A percentile compares a stretch with the other conserved stretches of the same genome.
Evolutionary conservation across 352 stramenopile genomes (phyloP).

Genomic region (Phytopythium montanum): DNA sequence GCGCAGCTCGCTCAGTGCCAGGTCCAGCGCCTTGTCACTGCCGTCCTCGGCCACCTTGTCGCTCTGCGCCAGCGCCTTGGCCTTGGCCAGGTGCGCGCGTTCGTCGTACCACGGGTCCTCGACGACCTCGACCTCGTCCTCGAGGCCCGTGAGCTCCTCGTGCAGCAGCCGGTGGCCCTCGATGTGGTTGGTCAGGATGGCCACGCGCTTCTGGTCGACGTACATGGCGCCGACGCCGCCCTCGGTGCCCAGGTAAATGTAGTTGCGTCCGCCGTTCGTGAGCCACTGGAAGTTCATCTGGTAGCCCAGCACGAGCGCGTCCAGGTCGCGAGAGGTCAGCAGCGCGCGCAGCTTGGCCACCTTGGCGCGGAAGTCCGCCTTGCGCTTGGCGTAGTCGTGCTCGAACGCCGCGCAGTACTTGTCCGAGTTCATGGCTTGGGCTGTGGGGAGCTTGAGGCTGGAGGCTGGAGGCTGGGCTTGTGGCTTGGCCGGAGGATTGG

Average conservation of each 20-base stretch:
- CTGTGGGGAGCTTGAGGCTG: too few relatives aligned
- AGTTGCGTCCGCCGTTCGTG: slow-evolving; percentile 51
- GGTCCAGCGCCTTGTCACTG: slow-evolving; percentile 20
- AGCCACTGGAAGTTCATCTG: slow-evolving; percentile 69
- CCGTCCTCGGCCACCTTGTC: slow-evolving; percentile 26
- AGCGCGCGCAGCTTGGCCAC: slow-evolving; percentile 21
- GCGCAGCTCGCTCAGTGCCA: slow-evolving; percentile 31
- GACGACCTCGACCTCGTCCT: slow-evolving; percentile 37
- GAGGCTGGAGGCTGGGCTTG: slow-evolving; percentile 1
- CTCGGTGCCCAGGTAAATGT: slow-evolving; percentile 62
- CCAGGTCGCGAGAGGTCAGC: slow-evolving; percentile 18
- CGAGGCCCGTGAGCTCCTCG: slow-evolving; percentile 58
- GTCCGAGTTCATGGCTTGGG: slow-evolving; percentile 55
- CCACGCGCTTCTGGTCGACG: slow-evolving; percentile 41
- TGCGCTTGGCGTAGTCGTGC: slow-evolving; percentile 40
- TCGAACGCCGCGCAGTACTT: slow-evolving; percentile 58
- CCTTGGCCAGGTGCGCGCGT: slow-evolving; percentile 22
- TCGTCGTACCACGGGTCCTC: slow-evolving; percentile 54
- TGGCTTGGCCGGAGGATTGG: neutral
- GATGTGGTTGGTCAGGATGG: slow-evolving; percentile 67
- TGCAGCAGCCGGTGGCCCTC: slow-evolving; percentile 65
- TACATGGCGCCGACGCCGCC: slow-evolving; percentile 56
- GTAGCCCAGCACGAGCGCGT: slow-evolving; percentile 51
- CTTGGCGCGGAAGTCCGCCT: slow-evolving; percentile 45
- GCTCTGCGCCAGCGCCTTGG: slow-evolving; percentile 26